A percentile compares a stretch with the other conserved stretches of the same genome.
These are phyloP conservation scores for Coemansia sp. DNA, from an alignment of 192 early-diverging fungal genomes.

Conservation along the genomic window DNA sequence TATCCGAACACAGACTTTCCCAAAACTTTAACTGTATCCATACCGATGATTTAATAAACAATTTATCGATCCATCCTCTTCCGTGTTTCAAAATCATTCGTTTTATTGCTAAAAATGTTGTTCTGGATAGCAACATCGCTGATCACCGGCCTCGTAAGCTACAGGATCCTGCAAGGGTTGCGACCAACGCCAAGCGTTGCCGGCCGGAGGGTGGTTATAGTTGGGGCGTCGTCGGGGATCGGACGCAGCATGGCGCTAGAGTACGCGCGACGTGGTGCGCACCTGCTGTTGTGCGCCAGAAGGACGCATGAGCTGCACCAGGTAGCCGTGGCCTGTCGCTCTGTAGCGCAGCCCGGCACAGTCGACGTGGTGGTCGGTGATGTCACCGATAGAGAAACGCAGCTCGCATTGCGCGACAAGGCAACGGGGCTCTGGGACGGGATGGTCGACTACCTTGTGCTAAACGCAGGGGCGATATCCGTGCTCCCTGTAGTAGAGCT, in stretches of 20 bases:
- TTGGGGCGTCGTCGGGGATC: constrained; percentile 82
- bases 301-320: constrained; percentile 57
- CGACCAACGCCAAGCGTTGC: constrained; percentile 21
- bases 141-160: background rate
- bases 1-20: too few species aligned
- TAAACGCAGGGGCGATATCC: constrained; percentile 77
- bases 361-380: constrained; percentile 57
- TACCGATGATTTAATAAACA: too few species aligned
- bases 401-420: constrained; percentile 41
- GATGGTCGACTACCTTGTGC: constrained; percentile 70
- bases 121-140: constrained; percentile 11
- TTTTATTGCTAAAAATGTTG: constrained; percentile 10
- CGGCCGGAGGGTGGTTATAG: constrained; percentile 63
- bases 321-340: constrained; percentile 55
- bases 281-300: constrained; percentile 68
- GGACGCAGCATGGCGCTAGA: constrained; percentile 67
- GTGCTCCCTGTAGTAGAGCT: constrained; percentile 69
- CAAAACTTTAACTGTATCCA: background rate
- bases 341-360: background rate
- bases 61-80: background rate
- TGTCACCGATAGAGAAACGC: constrained; percentile 60
- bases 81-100: background rate
- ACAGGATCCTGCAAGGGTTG: constrained; percentile 7
- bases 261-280: constrained; percentile 66
- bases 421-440: constrained; percentile 29